These are phyloP conservation scores for Marchantia paleacea DNA, from an alignment of 225 moss, liverwort and hornwort species.

Conservation along the genomic window DNA sequence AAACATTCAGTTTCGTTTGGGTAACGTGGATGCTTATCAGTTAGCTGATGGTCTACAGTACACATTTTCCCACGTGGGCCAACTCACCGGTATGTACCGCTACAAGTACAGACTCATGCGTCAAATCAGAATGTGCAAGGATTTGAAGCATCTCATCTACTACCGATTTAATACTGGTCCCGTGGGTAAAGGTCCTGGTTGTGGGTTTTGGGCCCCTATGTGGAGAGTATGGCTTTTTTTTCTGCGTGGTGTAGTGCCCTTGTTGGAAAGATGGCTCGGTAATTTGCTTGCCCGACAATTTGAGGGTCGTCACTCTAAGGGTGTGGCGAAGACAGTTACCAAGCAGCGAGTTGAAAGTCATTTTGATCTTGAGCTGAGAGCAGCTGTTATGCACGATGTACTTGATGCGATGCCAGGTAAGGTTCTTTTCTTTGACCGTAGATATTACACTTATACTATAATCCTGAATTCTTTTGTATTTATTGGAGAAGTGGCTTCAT, in stretches of 20 bases:
- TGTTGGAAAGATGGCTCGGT: slow-evolving; percentile 97
- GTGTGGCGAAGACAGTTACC: slow-evolving; percentile 98
- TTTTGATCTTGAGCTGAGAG: slow-evolving; percentile 94
- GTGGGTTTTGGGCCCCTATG: slow-evolving; percentile 99
- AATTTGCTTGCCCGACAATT: slow-evolving; percentile 96
- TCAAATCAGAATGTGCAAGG: slow-evolving; percentile 99
- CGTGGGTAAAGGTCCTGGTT: slow-evolving; percentile 98
- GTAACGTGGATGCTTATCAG: slow-evolving; percentile 98
- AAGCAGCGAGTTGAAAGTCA: slow-evolving; percentile 99
- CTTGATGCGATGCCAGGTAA: slow-evolving; percentile 96
- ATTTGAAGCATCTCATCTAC: slow-evolving; percentile 95
- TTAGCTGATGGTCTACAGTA: slow-evolving; percentile 98
- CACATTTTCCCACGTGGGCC: slow-evolving; percentile 98
- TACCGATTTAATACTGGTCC: slow-evolving; percentile 99
- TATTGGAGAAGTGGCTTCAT: neutral
- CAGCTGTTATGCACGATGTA: slow-evolving; percentile 99
- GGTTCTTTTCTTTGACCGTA: neutral
- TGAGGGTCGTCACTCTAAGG: slow-evolving; percentile 99
- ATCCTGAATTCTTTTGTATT: neutral
- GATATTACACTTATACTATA: neutral
- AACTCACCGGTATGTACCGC: slow-evolving; percentile 98
- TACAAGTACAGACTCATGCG: slow-evolving; percentile 99
- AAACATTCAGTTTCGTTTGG: slow-evolving; percentile 95
- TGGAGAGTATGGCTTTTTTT: slow-evolving; percentile 99
- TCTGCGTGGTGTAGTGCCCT: slow-evolving; percentile 91